Base-by-base conservation (phyloP, 1,284 basidiomycete species). In the Entoloma clypeatum region DNA sequence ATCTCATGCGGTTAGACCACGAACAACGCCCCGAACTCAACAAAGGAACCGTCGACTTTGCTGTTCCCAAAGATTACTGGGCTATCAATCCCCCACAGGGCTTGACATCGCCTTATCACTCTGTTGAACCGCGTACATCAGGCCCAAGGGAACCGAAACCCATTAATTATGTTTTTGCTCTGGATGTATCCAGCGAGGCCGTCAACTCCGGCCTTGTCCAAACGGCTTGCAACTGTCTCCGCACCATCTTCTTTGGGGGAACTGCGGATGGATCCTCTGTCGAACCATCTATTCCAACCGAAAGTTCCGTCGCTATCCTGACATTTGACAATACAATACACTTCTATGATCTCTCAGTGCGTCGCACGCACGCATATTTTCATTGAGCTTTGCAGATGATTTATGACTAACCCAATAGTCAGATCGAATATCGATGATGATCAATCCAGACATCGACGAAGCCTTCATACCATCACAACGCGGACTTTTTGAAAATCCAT, bases 11-110 rank as follows among this genome's bases (percentile, higher is more conserved):
- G 18, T 67, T 94, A 35, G 95, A 99, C 62, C 82, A 92, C 51
- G 65, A 79, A 19, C 72, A 88, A 45, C 78, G 93, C 5, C 89
- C 89, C 2, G 96, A 99, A 63, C 70, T 99, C 11, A 85, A 81
- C 52, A 84, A 84, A 59, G 96, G 96, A 7, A 95, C 92, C 0
- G 78, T 98, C 45, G 96, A 99, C 62, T 96, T 98, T 54, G 67
- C 73, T 10, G 94, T 95, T 4, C 78, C 88, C 0, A 72, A 81
- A 48, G 82, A 86, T 43, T 99, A 99, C 61, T 94, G 92, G 89
- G 87, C 92, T 2, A 76, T 77, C 37, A 80, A 89, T 54, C 74
- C 79, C 41, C 64, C 75, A 36, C 65, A 75, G 42, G 66, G 67
- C 42, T 51, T 86, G 41, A 61, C 65, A 2, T 71, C 77, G 26